phyloP scores from a whole-genome alignment of 2,329 filamentous ascomycete species.

The Laburnicola sp. region DNA sequence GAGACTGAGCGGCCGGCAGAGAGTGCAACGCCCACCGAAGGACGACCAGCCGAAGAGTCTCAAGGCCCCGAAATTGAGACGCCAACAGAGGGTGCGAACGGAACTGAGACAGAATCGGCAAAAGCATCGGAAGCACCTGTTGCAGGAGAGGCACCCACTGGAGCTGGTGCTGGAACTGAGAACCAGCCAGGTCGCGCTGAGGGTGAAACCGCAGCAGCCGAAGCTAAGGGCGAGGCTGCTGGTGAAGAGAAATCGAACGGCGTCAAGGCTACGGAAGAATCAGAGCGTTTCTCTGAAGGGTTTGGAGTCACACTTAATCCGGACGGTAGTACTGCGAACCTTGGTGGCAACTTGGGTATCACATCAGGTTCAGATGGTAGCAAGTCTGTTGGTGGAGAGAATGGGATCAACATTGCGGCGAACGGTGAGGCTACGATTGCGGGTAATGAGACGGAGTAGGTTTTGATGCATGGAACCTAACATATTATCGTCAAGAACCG shows the following conservation, averaged over 20 bases:
- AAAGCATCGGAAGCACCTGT: constrained; percentile 1
- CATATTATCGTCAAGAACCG: too few relatives aligned
- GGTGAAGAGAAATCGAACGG: constrained; percentile 26
- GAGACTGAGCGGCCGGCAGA: not conserved
- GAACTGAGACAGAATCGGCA: not conserved
- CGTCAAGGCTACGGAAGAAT: constrained; percentile 34
- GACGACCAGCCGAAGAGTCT: not conserved
- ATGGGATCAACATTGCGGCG: constrained; percentile 36
- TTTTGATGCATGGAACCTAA: too few relatives aligned
- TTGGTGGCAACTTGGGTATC: constrained; percentile 40
- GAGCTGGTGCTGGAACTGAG: constrained; percentile 19
- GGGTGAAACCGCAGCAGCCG: constrained; percentile 20
- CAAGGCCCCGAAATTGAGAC: too few relatives aligned
- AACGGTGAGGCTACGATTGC: constrained; percentile 28
- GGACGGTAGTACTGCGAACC: constrained; percentile 30
- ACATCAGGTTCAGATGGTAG: constrained; percentile 39
- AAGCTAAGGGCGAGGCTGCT: constrained; percentile 18
- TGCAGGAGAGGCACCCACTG: not conserved
- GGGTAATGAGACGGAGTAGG: constrained; percentile 18
- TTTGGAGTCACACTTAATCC: constrained; percentile 31
- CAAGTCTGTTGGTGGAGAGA: constrained; percentile 34
- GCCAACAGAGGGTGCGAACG: not conserved
- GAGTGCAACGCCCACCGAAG: not conserved
- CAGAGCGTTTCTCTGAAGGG: constrained; percentile 35
- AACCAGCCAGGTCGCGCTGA: constrained; percentile 30